A percentile compares a stretch with the other conserved stretches of the same genome.
phyloP scores from a whole-genome alignment of 2,329 filamentous ascomycete species.

The Parafenestella ontariensis region DNA sequence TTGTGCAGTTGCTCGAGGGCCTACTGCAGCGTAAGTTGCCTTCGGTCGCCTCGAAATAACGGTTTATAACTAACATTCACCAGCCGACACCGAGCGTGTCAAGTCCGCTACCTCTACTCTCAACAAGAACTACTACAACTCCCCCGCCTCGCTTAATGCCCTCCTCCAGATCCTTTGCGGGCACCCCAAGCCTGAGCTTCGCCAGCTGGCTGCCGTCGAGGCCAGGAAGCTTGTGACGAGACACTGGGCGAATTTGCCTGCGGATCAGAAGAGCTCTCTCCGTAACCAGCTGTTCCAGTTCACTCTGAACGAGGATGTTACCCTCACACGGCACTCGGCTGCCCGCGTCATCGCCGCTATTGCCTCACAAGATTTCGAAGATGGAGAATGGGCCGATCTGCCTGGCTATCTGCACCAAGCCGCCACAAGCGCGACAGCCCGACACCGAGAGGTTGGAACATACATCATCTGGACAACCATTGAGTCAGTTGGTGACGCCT shows the following conservation, averaged over 20 bases:
- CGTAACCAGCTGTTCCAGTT: constrained; percentile 84
- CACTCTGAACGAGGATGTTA: constrained; percentile 78
- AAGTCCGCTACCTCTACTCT: constrained; percentile 89
- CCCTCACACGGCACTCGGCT: constrained; percentile 82
- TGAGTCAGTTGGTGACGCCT: constrained; percentile 84
- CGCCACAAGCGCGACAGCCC: constrained; percentile 74
- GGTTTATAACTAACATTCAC: constrained; percentile 43
- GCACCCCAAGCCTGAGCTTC: constrained; percentile 73
- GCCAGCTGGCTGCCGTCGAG: constrained; percentile 92
- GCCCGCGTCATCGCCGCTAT: constrained; percentile 88
- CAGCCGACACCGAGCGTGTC: constrained; percentile 77
- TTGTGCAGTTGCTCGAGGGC: constrained; percentile 85
- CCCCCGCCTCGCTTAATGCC: constrained; percentile 81
- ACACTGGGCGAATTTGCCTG: constrained; percentile 80
- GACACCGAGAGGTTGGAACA: constrained; percentile 86
- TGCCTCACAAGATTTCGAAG: constrained; percentile 83
- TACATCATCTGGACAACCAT: constrained; percentile 93
- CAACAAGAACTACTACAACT: constrained; percentile 91
- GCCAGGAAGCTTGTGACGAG: constrained; percentile 80
- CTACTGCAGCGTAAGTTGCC: constrained; percentile 79
- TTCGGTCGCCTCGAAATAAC: not conserved
- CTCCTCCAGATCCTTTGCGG: constrained; percentile 89
- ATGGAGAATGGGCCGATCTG: constrained; percentile 85
- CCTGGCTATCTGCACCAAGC: constrained; percentile 81
- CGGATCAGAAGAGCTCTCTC: constrained; percentile 78